These are phyloP conservation scores for Ganoderma lucidum DNA, from an alignment of 1,284 basidiomycete species.

Conservation along the genomic window DNA sequence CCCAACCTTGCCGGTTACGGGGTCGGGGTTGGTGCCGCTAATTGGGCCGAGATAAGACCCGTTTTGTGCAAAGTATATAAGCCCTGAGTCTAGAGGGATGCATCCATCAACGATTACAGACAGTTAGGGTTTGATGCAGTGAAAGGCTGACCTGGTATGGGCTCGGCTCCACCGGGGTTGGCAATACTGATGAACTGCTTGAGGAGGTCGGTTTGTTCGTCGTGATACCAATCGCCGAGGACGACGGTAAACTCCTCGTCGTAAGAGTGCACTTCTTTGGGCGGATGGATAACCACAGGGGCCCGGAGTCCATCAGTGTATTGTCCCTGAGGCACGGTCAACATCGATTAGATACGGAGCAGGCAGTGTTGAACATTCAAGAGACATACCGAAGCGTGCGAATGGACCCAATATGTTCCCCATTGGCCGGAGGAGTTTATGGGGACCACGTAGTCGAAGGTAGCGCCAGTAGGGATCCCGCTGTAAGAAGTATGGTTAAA, in stretches of 20 bases:
- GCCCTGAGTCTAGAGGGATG: conserved; percentile 65
- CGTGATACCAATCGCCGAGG: conserved; percentile 71
- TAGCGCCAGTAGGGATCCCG: conserved; percentile 81
- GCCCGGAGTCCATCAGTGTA: conserved; percentile 89
- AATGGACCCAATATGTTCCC: conserved; percentile 93
- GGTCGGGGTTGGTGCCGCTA: conserved; percentile 53
- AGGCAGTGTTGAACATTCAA: background rate
- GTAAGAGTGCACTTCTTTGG: conserved; percentile 72
- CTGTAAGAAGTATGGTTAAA: conserved; percentile 47
- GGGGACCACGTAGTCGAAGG: conserved; percentile 85
- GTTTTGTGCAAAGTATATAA: conserved; percentile 88
- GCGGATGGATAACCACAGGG: conserved; percentile 79
- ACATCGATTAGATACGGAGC: background rate
- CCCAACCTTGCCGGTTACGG: conserved; percentile 65
- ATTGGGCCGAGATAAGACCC: conserved; percentile 73
- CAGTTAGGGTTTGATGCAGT: background rate
- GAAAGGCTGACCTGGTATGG: conserved; percentile 71
- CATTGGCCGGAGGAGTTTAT: conserved; percentile 75
- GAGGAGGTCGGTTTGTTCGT: conserved; percentile 71
- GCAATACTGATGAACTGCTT: conserved; percentile 77
- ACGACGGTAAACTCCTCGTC: conserved; percentile 93
- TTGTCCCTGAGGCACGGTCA: conserved; percentile 63
- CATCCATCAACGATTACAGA: background rate
- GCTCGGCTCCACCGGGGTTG: conserved; percentile 88
- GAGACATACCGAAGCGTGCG: conserved; percentile 61